Conservation (phyloP, 805 yeast species). For the Candida maris region DNA sequence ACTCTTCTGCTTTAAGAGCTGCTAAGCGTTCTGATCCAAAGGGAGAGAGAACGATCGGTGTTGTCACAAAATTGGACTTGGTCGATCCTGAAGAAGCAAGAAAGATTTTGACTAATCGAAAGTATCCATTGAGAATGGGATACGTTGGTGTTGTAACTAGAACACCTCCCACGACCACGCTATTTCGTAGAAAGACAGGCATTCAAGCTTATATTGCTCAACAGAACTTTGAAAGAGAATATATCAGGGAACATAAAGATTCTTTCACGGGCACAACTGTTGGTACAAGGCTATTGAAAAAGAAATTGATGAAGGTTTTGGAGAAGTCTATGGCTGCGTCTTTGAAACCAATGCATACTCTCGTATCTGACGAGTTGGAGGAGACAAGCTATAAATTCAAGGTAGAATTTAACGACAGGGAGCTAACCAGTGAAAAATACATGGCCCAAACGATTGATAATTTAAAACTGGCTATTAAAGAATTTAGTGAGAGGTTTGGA, state of each 20-base stretch:
- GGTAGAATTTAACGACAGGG: constrained; percentile 94
- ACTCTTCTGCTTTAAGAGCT: constrained; percentile 90
- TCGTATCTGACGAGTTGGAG: constrained; percentile 88
- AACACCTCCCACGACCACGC: constrained; percentile 43
- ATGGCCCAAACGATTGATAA: constrained; percentile 88
- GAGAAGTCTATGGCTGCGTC: constrained; percentile 90
- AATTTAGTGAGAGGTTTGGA: constrained; percentile 77
- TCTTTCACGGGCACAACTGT: constrained; percentile 62
- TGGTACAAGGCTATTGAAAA: constrained; percentile 72
- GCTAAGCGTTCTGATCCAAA: constrained; percentile 85
- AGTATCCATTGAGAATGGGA: constrained; percentile 92
- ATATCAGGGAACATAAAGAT: constrained; percentile 59
- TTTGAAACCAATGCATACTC: constrained; percentile 77
- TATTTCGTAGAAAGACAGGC: constrained; percentile 54
- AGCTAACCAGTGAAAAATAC: constrained; percentile 89
- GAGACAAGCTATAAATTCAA: constrained; percentile 90
- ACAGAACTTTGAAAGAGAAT: constrained; percentile 61
- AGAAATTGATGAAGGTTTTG: constrained; percentile 77
- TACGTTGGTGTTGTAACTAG: constrained; percentile 97
- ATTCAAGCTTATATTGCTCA: constrained; percentile 64
- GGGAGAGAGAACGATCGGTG: constrained; percentile 96
- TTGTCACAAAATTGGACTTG: constrained; percentile 87
- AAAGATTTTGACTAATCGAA: constrained; percentile 63
- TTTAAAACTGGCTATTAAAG: constrained; percentile 81
- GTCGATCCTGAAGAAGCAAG: constrained; percentile 76